Conservation (phyloP, 2,329 filamentous ascomycete genomes). For the Xylariaceae sp. region DNA sequence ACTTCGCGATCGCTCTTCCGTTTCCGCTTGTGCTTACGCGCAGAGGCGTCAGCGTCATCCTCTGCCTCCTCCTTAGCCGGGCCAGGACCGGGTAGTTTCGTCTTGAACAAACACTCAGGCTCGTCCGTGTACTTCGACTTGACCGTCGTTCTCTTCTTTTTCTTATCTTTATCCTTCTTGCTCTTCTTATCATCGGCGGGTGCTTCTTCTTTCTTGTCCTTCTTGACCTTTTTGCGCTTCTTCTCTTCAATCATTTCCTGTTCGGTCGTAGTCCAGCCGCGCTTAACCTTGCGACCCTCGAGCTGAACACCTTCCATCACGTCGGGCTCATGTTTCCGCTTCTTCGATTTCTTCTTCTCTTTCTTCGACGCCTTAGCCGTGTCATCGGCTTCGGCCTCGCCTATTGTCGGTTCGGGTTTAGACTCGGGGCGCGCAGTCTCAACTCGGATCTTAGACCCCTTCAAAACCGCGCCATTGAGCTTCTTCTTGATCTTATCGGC, state of each 20-base stretch:
- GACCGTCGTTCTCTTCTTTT: conserved; percentile 50
- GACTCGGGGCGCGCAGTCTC: conserved; percentile 70
- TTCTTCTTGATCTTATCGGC: conserved; percentile 91
- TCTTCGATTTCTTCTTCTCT: conserved; percentile 41
- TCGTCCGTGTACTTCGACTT: conserved; percentile 77
- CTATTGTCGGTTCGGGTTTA: conserved; percentile 34
- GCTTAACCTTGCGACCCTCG: conserved; percentile 72
- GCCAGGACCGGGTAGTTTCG: conserved; percentile 55
- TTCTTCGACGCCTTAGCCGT: conserved; percentile 26
- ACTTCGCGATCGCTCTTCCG: conserved; percentile 54
- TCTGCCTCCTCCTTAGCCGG: conserved; percentile 40
- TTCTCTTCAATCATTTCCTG: conserved; percentile 45
- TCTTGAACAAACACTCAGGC: conserved; percentile 80
- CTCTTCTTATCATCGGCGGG: conserved; percentile 39
- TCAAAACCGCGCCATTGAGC: conserved; percentile 78
- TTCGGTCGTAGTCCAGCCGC: conserved; percentile 76
- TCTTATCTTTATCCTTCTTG: conserved; percentile 50
- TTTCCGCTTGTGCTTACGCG: conserved; percentile 55
- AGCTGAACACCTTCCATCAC: conserved; percentile 64
- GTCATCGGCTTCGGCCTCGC: conserved; percentile 27
- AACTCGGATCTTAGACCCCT: conserved; percentile 77
- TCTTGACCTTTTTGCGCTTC: conserved; percentile 42
- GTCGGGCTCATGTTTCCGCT: conserved; percentile 47
- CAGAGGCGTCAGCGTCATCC: conserved; percentile 37
- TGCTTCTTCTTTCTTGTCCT: conserved; percentile 38